Evolutionary conservation across 2,329 filamentous ascomycete genomes (phyloP).

Genomic region (Beauveria medogensis): DNA sequence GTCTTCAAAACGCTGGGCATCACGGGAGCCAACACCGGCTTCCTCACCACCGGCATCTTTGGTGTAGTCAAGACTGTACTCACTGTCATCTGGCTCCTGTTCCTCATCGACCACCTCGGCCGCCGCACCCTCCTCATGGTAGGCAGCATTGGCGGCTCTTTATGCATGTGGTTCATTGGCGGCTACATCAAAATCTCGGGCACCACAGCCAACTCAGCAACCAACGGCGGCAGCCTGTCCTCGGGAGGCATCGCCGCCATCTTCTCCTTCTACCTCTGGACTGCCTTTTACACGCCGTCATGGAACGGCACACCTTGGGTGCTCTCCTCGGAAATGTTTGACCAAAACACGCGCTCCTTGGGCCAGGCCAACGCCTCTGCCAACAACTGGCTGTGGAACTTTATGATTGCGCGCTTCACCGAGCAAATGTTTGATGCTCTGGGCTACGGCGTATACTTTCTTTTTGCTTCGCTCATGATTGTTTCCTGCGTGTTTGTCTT

Average conservation of each 20-base stretch:
- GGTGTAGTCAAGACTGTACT: constrained; percentile 66
- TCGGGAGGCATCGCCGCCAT: constrained; percentile 57
- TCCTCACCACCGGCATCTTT: constrained; percentile 64
- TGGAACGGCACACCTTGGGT: constrained; percentile 75
- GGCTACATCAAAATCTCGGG: constrained; percentile 36
- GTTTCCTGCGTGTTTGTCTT: constrained; percentile 50
- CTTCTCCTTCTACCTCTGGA: constrained; percentile 53
- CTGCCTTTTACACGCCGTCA: constrained; percentile 60
- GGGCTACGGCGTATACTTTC: constrained; percentile 60
- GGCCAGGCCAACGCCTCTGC: constrained; percentile 65
- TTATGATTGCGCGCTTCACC: constrained; percentile 60
- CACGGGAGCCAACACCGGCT: constrained; percentile 34
- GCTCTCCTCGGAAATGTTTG: constrained; percentile 68
- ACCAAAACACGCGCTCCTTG: constrained; percentile 52
- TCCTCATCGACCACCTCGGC: constrained; percentile 54
- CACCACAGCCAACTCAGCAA: constrained; percentile 31
- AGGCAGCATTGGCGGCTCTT: constrained; percentile 52
- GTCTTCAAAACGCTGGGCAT: constrained; percentile 39
- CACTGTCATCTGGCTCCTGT: constrained; percentile 62
- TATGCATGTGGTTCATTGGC: constrained; percentile 56
- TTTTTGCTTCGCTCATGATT: constrained; percentile 58
- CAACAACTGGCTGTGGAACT: constrained; percentile 68
- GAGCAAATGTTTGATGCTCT: constrained; percentile 54
- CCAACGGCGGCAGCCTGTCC: constrained; percentile 22
- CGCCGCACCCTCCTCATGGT: constrained; percentile 54